A percentile compares a stretch with the other conserved stretches of the same genome.
These are phyloP conservation scores for Hanseniaspora hatyaiensis DNA, from an alignment of 805 yeast genomes.

Conservation along the genomic window DNA sequence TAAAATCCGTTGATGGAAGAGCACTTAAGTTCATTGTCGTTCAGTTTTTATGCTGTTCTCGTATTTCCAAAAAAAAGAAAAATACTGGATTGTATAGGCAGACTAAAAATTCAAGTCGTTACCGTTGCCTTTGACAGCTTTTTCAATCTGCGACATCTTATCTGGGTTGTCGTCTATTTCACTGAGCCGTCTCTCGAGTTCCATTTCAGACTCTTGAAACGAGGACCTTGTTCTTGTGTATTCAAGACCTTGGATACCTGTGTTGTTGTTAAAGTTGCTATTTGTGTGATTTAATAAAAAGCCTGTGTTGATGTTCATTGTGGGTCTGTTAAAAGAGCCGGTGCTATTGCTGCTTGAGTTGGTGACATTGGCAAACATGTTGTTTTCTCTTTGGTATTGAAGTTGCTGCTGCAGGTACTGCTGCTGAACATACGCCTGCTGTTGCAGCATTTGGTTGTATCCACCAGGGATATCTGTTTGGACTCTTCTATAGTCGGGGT, in stretches of 20 bases:
- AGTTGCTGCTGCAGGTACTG: slow-evolving; percentile 13
- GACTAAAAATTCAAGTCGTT: slow-evolving; percentile 6
- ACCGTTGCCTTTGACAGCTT: slow-evolving; percentile 3
- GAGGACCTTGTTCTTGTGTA: slow-evolving; percentile 13
- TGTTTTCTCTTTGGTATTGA: slow-evolving; percentile 8
- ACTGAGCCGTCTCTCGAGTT: slow-evolving; percentile 14
- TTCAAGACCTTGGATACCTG: slow-evolving; percentile 12
- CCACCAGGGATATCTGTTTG: slow-evolving; percentile 16
- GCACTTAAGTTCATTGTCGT: too few relatives aligned
- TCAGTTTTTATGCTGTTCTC: too few relatives aligned
- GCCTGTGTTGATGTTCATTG: slow-evolving; percentile 15
- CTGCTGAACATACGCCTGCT: slow-evolving; percentile 1
- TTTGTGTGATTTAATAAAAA: background rate
- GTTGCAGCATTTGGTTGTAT: slow-evolving; percentile 10
- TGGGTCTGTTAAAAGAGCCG: slow-evolving; percentile 5
- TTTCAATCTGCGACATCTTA: slow-evolving; percentile 4
- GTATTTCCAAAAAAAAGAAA: too few relatives aligned
- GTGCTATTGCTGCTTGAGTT: background rate
- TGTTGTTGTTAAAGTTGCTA: background rate
- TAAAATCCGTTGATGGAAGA: too few relatives aligned
- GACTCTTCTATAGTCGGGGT: slow-evolving; percentile 15
- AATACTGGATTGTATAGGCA: background rate
- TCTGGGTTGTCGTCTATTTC: slow-evolving; percentile 12
- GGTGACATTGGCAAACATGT: too few relatives aligned
- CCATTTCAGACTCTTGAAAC: slow-evolving; percentile 5